phyloP scores from a whole-genome alignment of 805 yeast species.

The Grigorovia humatica region DNA sequence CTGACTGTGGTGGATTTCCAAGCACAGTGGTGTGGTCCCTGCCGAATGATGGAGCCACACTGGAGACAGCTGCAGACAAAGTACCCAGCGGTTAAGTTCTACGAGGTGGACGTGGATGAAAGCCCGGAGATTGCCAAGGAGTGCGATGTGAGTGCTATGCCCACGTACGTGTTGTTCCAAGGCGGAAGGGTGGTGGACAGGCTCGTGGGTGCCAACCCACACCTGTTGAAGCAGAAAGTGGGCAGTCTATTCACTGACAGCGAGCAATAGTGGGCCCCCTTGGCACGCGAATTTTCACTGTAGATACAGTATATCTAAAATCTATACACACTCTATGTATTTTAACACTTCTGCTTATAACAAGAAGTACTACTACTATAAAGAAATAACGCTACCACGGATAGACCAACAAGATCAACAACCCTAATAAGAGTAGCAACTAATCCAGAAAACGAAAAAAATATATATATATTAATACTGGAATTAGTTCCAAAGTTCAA shows the following conservation, averaged over 20 bases:
- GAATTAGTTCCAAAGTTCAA: not conserved
- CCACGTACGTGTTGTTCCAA: conserved; percentile 56
- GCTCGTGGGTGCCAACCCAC: conserved; percentile 52
- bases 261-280: too few relatives aligned
- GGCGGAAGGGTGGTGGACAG: conserved; percentile 47
- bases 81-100: conserved; percentile 42
- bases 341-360: too few relatives aligned
- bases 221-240: conserved; percentile 20
- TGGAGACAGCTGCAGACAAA: conserved; percentile 33
- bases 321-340: too few relatives aligned
- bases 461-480: too few relatives aligned
- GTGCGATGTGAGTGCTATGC: conserved; percentile 63
- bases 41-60: conserved; percentile 58
- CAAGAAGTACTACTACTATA: too few relatives aligned
- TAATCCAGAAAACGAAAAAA: not conserved
- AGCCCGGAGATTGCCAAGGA: conserved; percentile 49
- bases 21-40: conserved; percentile 76
- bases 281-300: too few relatives aligned
- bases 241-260: not conserved
- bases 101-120: conserved; percentile 62
- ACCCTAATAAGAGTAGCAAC: too few relatives aligned
- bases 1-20: conserved; percentile 52
- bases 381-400: too few relatives aligned
- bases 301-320: too few relatives aligned
- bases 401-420: too few relatives aligned